These are phyloP conservation scores for Raphanus raphanistrum DNA, from an alignment of 345 rosid genomes.

Conservation along the genomic window DNA sequence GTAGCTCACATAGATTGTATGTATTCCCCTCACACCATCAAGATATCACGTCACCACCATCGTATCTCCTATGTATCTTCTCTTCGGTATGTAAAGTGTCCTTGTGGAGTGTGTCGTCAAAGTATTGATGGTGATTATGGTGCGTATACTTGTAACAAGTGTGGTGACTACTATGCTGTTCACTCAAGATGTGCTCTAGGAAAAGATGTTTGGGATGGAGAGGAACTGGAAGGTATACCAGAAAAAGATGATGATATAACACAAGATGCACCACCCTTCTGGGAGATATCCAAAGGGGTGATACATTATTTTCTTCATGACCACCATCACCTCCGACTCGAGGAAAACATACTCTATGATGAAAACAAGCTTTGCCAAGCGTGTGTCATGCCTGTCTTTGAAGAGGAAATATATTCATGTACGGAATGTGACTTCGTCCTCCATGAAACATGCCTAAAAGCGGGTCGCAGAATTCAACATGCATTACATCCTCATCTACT, in stretches of 20 bases:
- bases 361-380: background rate
- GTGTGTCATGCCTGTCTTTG: background rate
- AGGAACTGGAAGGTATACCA: background rate
- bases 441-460: background rate
- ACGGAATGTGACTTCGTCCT: background rate
- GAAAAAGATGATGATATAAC: background rate
- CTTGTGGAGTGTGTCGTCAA: conserved; percentile 9
- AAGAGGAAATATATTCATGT: background rate
- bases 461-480: background rate
- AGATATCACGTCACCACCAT: conserved; percentile 18
- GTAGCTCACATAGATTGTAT: background rate
- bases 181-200: background rate
- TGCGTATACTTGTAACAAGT: background rate
- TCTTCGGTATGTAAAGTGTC: background rate
- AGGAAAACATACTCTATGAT: background rate
- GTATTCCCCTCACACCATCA: background rate
- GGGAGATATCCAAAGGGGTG: background rate
- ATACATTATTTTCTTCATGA: conserved; percentile 12
- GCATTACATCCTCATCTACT: background rate
- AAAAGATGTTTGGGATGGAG: background rate
- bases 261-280: background rate
- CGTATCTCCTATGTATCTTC: background rate
- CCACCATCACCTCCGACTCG: background rate
- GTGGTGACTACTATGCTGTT: conserved; percentile 4
- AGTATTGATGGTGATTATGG: background rate